phyloP scores from a whole-genome alignment of 176 grass and related monocot genomes.

The Rhynchospora pubera region DNA sequence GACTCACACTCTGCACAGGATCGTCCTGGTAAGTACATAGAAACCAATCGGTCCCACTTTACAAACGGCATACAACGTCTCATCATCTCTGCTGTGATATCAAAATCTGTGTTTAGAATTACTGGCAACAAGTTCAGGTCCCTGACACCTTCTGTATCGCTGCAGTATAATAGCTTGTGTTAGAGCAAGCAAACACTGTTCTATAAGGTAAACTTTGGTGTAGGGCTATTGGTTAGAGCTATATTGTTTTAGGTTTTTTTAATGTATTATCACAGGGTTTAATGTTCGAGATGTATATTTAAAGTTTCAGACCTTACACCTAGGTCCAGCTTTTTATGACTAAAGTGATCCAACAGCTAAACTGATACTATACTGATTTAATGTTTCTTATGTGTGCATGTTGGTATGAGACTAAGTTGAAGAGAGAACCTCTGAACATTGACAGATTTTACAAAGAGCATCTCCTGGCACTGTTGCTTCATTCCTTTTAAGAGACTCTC shows the following conservation, averaged over 20 bases:
- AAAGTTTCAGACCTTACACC: too few species aligned
- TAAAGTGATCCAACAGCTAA: not conserved
- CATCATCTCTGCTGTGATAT: constrained; percentile 58
- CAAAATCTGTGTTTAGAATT: constrained; percentile 36
- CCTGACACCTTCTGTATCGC: constrained; percentile 45
- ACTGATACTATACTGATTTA: not conserved
- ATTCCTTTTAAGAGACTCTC: constrained; percentile 81
- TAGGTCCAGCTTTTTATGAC: not conserved
- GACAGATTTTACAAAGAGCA: constrained; percentile 59
- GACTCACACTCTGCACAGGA: constrained; percentile 78
- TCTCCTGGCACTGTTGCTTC: constrained; percentile 92
- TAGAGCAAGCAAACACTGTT: not conserved
- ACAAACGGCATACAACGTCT: constrained; percentile 65
- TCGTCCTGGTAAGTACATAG: constrained; percentile 66
- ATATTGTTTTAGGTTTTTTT: not conserved
- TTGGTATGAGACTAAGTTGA: not conserved
- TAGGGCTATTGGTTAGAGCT: not conserved
- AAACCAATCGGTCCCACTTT: constrained; percentile 74
- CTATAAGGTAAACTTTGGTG: constrained; percentile 1
- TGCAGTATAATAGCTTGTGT: constrained; percentile 29
- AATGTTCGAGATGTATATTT: not conserved
- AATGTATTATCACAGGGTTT: not conserved
- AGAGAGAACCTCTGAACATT: constrained; percentile 56
- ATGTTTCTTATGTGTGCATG: not conserved
- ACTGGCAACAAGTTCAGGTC: constrained; percentile 52